These are phyloP conservation scores for Pisolithus orientalis DNA, from an alignment of 768 basidiomycete species.

Conservation along the genomic window DNA sequence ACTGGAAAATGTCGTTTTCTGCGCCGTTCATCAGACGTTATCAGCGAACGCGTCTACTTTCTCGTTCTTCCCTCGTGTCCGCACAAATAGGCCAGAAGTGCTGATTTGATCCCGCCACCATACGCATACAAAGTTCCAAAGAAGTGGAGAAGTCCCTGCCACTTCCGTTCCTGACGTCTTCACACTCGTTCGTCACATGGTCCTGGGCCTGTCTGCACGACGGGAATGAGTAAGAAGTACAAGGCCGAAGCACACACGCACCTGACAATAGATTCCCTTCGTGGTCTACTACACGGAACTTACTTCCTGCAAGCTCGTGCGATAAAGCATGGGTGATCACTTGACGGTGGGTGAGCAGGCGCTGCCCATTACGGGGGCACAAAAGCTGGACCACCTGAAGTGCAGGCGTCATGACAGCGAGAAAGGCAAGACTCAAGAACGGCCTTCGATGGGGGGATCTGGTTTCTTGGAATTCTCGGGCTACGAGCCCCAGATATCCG, in stretches of 20 bases:
- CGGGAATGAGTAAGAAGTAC: background rate
- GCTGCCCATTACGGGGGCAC: constrained; percentile 7
- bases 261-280: constrained; percentile 16
- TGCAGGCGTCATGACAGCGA: constrained; percentile 9
- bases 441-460: constrained; percentile 2
- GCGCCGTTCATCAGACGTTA: too few species aligned
- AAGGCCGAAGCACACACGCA: background rate
- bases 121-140: too few species aligned
- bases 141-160: too few species aligned
- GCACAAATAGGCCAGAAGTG: too few species aligned
- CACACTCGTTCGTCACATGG: too few species aligned
- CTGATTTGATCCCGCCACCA: too few species aligned
- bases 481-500: constrained; percentile 11
- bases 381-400: constrained; percentile 17
- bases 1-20: too few species aligned
- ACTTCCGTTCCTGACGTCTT: too few species aligned
- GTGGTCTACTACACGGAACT: constrained; percentile 18
- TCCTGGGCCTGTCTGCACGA: too few species aligned
- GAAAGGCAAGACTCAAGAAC: constrained; percentile 7
- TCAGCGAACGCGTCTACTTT: too few species aligned
- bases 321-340: constrained; percentile 3
- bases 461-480: background rate
- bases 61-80: too few species aligned
- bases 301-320: background rate
- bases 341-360: constrained; percentile 14